Evolutionary conservation across 73 alveolate genomes (phyloP), one percentile per base, ranked within the genome.

Genomic region (Breviolum minutum): DNA sequence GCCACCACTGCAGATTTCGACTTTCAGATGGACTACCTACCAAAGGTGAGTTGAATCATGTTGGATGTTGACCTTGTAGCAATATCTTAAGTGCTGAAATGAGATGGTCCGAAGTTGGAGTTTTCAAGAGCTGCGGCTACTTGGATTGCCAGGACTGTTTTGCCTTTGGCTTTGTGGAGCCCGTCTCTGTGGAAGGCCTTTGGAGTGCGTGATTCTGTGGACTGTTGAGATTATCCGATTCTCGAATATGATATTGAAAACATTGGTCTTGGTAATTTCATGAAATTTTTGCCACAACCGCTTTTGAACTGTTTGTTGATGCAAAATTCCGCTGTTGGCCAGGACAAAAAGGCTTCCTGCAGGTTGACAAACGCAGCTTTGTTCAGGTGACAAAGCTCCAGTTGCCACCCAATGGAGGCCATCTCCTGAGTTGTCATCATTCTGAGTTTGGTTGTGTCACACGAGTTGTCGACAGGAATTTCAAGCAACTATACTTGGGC

Each of bases 11-110:
- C 96, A 7, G 96, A 89, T 63, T 89, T 89, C 87, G 96, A 89
- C 87, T 89, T 89, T 62, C 96, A 89, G 96, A 89, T 89, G 96
- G 96, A 89, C 73, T 89, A 89, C 96, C 96, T 89, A 63, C 96
- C 96, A n/a, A 89, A 89, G 96, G 96, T 62, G n/a, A 5, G 82
- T 6, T 17, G 29, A 0, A 10, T 24, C 24, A 61, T 7, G 60
- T n/a, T 22, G 85, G 20, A 20, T 71, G 81, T 5, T 71, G 26
- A 16, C 54, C 54, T 40, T 40, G 54, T 40, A 40, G 54, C 54
- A 40, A 40, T 40, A 40, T 40, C 54, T 40, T 3, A 0, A 40
- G 54, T 40, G 54, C 3, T 40, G 54, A 40, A 40, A 40, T 40
- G 54, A 40, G 54, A 40, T 40, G 54, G 3, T n/a, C n/a, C 54